Conservation (phyloP, 148 eudicot genomes). For the Salicornia ramosissima region DNA sequence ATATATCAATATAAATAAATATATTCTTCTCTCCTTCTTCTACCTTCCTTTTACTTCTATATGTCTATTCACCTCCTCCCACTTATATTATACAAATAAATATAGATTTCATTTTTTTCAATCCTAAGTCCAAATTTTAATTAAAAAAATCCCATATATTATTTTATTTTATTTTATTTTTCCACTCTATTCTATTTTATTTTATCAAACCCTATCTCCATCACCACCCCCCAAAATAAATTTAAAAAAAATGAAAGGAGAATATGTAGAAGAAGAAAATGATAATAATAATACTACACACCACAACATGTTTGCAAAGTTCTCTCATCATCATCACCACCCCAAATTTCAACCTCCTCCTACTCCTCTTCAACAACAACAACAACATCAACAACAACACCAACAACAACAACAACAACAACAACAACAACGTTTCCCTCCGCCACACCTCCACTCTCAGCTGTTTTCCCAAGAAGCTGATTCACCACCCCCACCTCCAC, state of each 20-base stretch:
- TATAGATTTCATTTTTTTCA: background rate
- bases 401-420: constrained; percentile 23
- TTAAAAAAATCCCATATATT: background rate
- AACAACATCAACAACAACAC: too few relatives aligned
- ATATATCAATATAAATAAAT: too few relatives aligned
- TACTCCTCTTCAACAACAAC: constrained; percentile 20
- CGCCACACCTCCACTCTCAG: constrained; percentile 7
- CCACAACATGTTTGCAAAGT: constrained; percentile 33
- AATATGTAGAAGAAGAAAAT: constrained; percentile 32
- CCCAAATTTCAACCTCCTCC: constrained; percentile 24
- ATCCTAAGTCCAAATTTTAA: background rate
- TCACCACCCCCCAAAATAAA: too few relatives aligned
- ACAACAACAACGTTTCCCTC: constrained; percentile 19
- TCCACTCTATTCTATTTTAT: too few relatives aligned
- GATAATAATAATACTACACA: constrained; percentile 1
- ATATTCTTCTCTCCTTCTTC: too few relatives aligned
- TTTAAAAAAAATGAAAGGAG: constrained; percentile 42
- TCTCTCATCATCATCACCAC: constrained; percentile 19
- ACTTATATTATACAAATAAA: background rate
- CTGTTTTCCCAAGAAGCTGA: constrained; percentile 31
- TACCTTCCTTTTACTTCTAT: too few relatives aligned
- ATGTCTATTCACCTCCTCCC: too few relatives aligned
- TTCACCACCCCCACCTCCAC: constrained; percentile 14
- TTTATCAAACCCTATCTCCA: background rate
- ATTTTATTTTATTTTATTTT: background rate